Evolutionary conservation across 2,329 filamentous ascomycete genomes (phyloP).

Genomic region (Phialemonium atrogriseum): DNA sequence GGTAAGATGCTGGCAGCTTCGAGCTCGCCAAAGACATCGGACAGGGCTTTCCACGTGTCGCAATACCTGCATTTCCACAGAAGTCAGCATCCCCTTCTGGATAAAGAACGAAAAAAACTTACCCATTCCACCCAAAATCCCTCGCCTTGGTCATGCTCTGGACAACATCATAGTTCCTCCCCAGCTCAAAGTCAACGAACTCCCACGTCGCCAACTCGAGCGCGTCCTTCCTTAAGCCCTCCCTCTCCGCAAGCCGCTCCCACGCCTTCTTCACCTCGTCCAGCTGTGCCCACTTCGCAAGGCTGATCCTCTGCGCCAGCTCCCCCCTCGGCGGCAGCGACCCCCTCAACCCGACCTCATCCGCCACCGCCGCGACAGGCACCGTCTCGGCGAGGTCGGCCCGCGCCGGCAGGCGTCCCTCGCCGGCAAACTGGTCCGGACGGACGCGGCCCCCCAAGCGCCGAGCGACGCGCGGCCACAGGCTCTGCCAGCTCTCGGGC

Average conservation of each 20-base stretch:
- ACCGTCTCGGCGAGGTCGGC: constrained; percentile 16
- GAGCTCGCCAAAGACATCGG: constrained; percentile 15
- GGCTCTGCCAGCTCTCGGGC: constrained; percentile 28
- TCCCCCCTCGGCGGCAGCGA: constrained; percentile 16
- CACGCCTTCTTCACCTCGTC: constrained; percentile 29
- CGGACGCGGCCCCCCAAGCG: constrained; percentile 26
- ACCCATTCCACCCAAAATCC: constrained; percentile 31
- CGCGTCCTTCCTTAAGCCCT: constrained; percentile 25
- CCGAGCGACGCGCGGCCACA: constrained; percentile 30
- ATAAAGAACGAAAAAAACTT: constrained; percentile 4
- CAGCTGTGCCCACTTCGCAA: constrained; percentile 30
- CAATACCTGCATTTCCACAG: constrained; percentile 13
- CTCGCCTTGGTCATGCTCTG: constrained; percentile 35
- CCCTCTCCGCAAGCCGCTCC: constrained; percentile 26
- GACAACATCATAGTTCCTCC: constrained; percentile 29
- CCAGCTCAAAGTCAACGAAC: constrained; percentile 33
- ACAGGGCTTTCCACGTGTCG: constrained; percentile 21
- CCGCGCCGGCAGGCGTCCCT: constrained; percentile 8
- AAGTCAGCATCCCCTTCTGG: constrained; percentile 1
- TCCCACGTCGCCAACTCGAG: constrained; percentile 33
- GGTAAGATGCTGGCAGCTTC: constrained; percentile 18
- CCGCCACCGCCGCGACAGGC: constrained; percentile 20
- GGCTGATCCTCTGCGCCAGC: constrained; percentile 28
- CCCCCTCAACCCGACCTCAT: constrained; percentile 17
- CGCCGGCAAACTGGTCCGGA: constrained; percentile 18